Evolutionary conservation across 2,329 filamentous ascomycete genomes (phyloP).

Genomic region (Stagonosporopsis tanaceti): DNA sequence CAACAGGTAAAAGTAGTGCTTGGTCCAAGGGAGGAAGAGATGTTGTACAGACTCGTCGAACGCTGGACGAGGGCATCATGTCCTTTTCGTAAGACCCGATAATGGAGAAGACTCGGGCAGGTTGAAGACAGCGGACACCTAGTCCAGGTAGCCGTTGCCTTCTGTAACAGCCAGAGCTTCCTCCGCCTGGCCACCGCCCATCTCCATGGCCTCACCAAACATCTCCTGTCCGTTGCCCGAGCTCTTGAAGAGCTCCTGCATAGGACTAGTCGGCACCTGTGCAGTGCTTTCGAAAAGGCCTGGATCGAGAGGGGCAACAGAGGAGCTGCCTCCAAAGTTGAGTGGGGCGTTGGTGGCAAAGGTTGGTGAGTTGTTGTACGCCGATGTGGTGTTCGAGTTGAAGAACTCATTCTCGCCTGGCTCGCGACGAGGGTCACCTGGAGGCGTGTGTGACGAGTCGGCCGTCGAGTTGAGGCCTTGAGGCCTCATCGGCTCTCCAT

Average conservation of each 20-base stretch:
- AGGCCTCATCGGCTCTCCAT: slow-evolving; percentile 52
- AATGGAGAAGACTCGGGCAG: slow-evolving; percentile 1
- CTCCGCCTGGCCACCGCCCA: slow-evolving; percentile 47
- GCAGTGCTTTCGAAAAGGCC: slow-evolving; percentile 46
- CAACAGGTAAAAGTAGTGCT: slow-evolving; percentile 2
- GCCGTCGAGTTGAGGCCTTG: slow-evolving; percentile 47
- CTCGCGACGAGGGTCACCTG: slow-evolving; percentile 45
- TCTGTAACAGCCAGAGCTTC: slow-evolving; percentile 49
- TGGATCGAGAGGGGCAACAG: slow-evolving; percentile 47
- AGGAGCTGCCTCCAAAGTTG: slow-evolving; percentile 38
- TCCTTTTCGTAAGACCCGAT: not conserved
- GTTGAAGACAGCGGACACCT: slow-evolving; percentile 22
- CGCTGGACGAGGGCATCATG: not conserved
- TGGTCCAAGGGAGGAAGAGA: not conserved
- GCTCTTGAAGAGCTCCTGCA: slow-evolving; percentile 49
- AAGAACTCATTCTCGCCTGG: slow-evolving; percentile 46
- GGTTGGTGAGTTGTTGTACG: slow-evolving; percentile 46
- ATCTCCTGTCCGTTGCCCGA: slow-evolving; percentile 48
- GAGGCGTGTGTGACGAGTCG: slow-evolving; percentile 48
- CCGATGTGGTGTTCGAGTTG: slow-evolving; percentile 33
- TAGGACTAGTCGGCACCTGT: slow-evolving; percentile 42
- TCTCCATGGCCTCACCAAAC: slow-evolving; percentile 48
- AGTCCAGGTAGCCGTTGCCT: slow-evolving; percentile 45
- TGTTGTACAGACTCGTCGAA: slow-evolving; percentile 7
- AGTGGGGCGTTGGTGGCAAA: slow-evolving; percentile 43